Conservation (phyloP, 31 red algal genomes). For the Asparagopsis taxiformis region DNA sequence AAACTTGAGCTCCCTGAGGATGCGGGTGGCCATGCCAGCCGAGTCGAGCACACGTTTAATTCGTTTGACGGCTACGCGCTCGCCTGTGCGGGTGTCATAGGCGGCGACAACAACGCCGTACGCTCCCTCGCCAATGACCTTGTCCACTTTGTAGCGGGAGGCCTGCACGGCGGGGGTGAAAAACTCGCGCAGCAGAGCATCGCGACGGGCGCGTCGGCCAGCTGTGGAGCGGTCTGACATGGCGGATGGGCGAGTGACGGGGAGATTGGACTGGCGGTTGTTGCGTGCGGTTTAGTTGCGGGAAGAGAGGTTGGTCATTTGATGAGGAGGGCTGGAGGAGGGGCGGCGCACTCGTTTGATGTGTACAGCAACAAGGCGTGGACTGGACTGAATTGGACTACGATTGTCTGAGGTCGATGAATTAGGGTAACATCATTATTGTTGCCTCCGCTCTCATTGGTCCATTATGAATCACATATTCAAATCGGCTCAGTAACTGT, state of each 20-base stretch:
- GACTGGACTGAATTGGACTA: too few species aligned
- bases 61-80: conserved; percentile 73
- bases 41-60: conserved; percentile 58
- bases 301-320: too few species aligned
- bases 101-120: conserved; percentile 84
- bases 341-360: too few species aligned
- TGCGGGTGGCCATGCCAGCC: conserved; percentile 60
- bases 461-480: too few species aligned
- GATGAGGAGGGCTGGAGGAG: too few species aligned
- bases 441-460: too few species aligned
- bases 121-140: conserved; percentile 63
- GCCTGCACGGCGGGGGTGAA: conserved; percentile 27
- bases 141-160: conserved; percentile 33
- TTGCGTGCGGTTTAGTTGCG: too few species aligned
- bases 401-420: too few species aligned
- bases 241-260: background rate
- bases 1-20: conserved; percentile 80
- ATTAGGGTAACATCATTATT: too few species aligned
- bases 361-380: too few species aligned
- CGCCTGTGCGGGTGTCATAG: conserved; percentile 41
- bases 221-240: background rate
- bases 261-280: conserved; percentile 9
- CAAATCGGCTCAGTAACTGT: too few species aligned
- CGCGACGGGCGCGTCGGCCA: conserved; percentile 42
- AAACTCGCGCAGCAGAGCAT: conserved; percentile 45